Evolutionary conservation across 2,329 filamentous ascomycete genomes (phyloP).

Genomic region (Phialocephala sp.): DNA sequence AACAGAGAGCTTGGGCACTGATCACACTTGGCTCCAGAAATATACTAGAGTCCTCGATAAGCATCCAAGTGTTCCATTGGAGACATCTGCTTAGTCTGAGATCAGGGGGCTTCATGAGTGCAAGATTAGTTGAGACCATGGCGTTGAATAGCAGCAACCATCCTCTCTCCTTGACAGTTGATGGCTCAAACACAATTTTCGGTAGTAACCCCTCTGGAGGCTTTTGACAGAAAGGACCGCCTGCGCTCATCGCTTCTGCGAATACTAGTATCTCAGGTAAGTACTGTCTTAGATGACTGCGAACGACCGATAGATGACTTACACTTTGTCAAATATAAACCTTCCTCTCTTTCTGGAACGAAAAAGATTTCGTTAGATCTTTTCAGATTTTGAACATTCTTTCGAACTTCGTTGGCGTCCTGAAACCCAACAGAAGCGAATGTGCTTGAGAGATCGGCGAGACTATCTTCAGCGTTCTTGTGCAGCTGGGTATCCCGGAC

Average conservation of each 20-base stretch:
- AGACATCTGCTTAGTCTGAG: constrained; percentile 19
- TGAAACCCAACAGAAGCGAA: constrained; percentile 20
- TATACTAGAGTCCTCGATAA: constrained; percentile 26
- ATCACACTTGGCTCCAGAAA: constrained; percentile 26
- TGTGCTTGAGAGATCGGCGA: constrained; percentile 23
- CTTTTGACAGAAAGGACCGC: background rate
- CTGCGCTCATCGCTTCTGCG: background rate
- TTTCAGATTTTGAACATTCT: constrained; percentile 17
- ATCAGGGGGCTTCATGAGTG: constrained; percentile 17
- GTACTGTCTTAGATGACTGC: background rate
- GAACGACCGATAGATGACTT: background rate
- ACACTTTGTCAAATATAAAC: constrained; percentile 21
- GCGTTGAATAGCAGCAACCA: constrained; percentile 28
- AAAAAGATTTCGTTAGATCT: constrained; percentile 24
- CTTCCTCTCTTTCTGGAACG: constrained; percentile 25
- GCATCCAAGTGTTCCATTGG: constrained; percentile 29
- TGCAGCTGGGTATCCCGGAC: constrained; percentile 17
- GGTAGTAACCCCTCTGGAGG: constrained; percentile 19
- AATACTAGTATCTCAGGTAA: background rate
- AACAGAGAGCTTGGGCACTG: constrained; percentile 25
- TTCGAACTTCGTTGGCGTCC: constrained; percentile 16
- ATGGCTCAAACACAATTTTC: constrained; percentile 27
- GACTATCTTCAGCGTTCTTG: constrained; percentile 18
- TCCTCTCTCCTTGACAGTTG: constrained; percentile 21
- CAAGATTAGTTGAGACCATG: constrained; percentile 18